Percentiles rank a stretch among this genome's conserved stretches.
phyloP scores from a whole-genome alignment of 208 protist genomes.

The Trypanosoma platydactyli region DNA sequence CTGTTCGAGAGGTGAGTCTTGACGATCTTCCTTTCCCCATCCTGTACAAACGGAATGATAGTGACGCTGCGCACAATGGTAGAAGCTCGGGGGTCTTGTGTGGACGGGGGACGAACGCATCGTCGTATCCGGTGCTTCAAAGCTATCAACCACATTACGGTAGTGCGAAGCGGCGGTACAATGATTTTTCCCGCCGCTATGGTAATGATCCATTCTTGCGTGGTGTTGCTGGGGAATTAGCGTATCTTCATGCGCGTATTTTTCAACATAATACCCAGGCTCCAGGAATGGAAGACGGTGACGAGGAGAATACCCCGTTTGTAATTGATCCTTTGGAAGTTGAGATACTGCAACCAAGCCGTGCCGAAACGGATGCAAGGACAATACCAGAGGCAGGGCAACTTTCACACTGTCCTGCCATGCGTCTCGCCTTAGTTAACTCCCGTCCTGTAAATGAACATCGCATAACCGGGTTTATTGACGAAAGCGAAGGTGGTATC shows the following conservation, averaged over 20 bases:
- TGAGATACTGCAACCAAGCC: conserved; percentile 40
- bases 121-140: conserved; percentile 11
- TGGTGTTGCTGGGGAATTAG: conserved; percentile 36
- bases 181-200: conserved; percentile 39
- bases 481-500: conserved; percentile 59
- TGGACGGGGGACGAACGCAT: not conserved
- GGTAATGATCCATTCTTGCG: conserved; percentile 45
- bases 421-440: conserved; percentile 22
- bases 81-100: not conserved
- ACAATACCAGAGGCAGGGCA: not conserved
- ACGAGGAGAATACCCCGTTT: conserved; percentile 21
- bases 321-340: conserved; percentile 46
- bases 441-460: conserved; percentile 27
- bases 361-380: not conserved
- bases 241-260: conserved; percentile 38
- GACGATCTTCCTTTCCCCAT: conserved; percentile 44
- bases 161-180: conserved; percentile 24
- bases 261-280: conserved; percentile 30
- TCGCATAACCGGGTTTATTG: conserved; percentile 30
- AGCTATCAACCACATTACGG: conserved; percentile 27
- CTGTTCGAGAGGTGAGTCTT: conserved; percentile 28
- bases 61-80: not conserved
- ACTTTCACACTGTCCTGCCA: conserved; percentile 9
- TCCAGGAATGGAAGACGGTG: conserved; percentile 25
- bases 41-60: conserved; percentile 4